Evolutionary conservation across 2,329 filamentous ascomycete species (phyloP), one percentile per base, ranked within the genome.

Genomic region (Paradendryphiella salina): DNA sequence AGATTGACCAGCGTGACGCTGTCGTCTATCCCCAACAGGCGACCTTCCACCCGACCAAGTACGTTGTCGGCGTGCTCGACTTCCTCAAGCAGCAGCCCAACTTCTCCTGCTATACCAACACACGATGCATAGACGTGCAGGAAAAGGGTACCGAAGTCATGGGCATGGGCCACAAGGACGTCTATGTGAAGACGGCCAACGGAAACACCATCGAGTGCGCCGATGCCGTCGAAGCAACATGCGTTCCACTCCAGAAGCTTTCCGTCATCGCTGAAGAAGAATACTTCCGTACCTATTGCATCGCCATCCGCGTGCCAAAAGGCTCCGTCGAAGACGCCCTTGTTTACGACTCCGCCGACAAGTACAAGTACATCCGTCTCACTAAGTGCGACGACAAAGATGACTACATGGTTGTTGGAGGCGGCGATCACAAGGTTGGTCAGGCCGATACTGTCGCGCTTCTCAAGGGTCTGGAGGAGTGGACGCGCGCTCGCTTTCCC

Each of bases 351-450:
- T 73, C 75, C 1, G 79, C 77, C 1, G 80, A 83, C 18, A 68
- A 64, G 18, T 84, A 84, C 74, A 80, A 82, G 59, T 84, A 84
- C 54, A 67, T 81, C 2, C 77, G 81, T 1, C 63, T 83, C 9
- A 83, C 81, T 0, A 70, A 65, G 0, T 82, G 81, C 60, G 80
- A 84, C 46, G 75, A 79, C 0, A 67, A 78, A 46, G 67, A 82
- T 35, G 81, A 83, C 56, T 84, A 83, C 63, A 62, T 84, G 40
- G 70, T 85, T 4, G 75, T 83, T 5, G 82, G 81, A 5, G 82
- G 82, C 1, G 78, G 79, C 42, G 82, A 84, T 58, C 82, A 84
- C 71, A 81, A 82, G 61, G 80, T 83, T n/a, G 81, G 81, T 0
- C 80, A 83, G 56, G 76, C 78, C 35, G 69, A 75, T 2, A 71